Percentiles rank a stretch among this genome's conserved stretches.
Evolutionary conservation across 2,329 filamentous ascomycete species (phyloP).

Genomic region (Fonsecaea erecta): DNA sequence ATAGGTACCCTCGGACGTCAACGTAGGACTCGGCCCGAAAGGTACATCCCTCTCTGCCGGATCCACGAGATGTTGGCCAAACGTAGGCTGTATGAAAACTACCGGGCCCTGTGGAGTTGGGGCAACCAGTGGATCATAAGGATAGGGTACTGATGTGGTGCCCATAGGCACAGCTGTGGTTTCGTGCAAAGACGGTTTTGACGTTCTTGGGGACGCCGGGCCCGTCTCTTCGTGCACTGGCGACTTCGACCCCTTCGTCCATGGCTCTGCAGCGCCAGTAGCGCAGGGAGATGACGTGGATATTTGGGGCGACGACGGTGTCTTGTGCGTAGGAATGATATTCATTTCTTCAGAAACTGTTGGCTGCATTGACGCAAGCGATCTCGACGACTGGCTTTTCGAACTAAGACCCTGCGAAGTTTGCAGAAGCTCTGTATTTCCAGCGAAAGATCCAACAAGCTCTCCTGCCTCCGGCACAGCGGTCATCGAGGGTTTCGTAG

Average conservation of each 20-base stretch:
- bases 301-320: slow-evolving; percentile 1
- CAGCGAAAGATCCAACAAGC: neutral
- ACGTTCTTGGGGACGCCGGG: neutral
- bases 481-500: slow-evolving; percentile 1
- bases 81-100: slow-evolving; percentile 23
- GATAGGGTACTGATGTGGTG: neutral
- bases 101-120: neutral
- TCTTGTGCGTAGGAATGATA: neutral
- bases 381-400: slow-evolving; percentile 13
- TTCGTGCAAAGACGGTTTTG: slow-evolving; percentile 13
- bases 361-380: slow-evolving; percentile 28
- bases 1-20: neutral
- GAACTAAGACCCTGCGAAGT: neutral
- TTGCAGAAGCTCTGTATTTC: neutral
- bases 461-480: neutral
- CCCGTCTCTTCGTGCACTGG: neutral
- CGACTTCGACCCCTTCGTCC: slow-evolving; percentile 2
- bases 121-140: neutral
- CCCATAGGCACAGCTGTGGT: neutral
- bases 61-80: slow-evolving; percentile 30
- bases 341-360: slow-evolving; percentile 32
- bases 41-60: slow-evolving; percentile 45
- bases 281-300: neutral
- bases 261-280: neutral
- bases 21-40: slow-evolving; percentile 40